Evolutionary conservation across 2,329 filamentous ascomycete species (phyloP), one percentile per base, ranked within the genome.

Genomic region (Aspergillus clavatus): DNA sequence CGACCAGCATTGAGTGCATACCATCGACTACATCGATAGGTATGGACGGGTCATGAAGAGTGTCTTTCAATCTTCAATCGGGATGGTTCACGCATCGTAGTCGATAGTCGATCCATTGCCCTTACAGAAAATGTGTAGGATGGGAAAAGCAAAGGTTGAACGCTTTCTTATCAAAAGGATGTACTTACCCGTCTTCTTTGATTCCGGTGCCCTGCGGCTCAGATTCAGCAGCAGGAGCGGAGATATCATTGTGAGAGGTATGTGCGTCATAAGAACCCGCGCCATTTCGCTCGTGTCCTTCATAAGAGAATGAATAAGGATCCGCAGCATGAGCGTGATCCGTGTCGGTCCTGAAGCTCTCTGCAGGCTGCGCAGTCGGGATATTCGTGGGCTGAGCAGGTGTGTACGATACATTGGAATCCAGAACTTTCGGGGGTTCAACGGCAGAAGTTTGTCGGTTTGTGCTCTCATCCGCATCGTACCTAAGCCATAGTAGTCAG

Each of bases 131-230:
- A 43, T n/a, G 40, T 22, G 28, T 38, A 47, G 28, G 28, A 42
- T 22, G 58, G 50, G 47, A 54, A 51, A 53, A 55, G 52, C 59
- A 54, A 47, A 37, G 21, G 38, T 26, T 29, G 22, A 38, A 23
- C 29, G 31, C n/a, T 44, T 19, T 19, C 29, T 12, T 22, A 33
- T 21, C 35, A 37, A 26, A 42, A 36, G 43, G n/a, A 19, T 36
- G 10, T n/a, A 82, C 88, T 90, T 83, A 94, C 88, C 88, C 88
- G 65, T 94, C 88, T 80, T 94, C 88, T 71, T 94, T 94, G 46
- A 90, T 87, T 39, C 69, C 70, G 19, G 69, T 72, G 37, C 65
- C 66, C 38, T 68, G 66, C 40, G 55, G 58, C 35, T 67, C 67
- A 22, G 60, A 40, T 26, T 70, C 65, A 26, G 48, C 55, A 38